phyloP scores from a whole-genome alignment of 306 rosid genomes.

The Abrus precatorius region DNA sequence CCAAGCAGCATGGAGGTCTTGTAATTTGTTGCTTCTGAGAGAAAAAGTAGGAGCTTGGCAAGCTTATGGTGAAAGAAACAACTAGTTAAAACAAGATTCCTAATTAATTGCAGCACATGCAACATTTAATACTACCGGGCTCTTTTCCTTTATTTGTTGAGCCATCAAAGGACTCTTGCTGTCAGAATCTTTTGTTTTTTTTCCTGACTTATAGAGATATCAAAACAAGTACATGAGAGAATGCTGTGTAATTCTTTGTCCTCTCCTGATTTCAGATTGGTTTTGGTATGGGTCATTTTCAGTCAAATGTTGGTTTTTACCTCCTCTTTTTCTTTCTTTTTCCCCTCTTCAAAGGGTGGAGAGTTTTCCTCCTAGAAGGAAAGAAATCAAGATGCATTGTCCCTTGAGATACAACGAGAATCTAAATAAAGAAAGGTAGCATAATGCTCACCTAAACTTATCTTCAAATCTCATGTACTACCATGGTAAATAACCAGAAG shows the following conservation, averaged over 20 bases:
- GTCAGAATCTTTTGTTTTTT: constrained; percentile 64
- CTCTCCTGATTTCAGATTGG: constrained; percentile 53
- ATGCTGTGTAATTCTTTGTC: constrained; percentile 64
- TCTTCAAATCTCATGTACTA: constrained; percentile 44
- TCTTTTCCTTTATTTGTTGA: constrained; percentile 84
- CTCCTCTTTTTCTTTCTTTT: not conserved
- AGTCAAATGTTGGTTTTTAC: constrained; percentile 42
- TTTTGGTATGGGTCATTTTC: constrained; percentile 78
- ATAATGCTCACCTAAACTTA: constrained; percentile 52
- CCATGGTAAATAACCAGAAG: constrained; percentile 19
- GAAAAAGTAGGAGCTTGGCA: constrained; percentile 60
- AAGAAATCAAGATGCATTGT: constrained; percentile 48
- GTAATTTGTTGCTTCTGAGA: constrained; percentile 56
- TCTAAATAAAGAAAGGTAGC: constrained; percentile 43
- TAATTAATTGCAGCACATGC: constrained; percentile 76
- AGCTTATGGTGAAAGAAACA: constrained; percentile 72
- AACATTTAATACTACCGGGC: constrained; percentile 63
- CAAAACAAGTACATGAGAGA: constrained; percentile 61
- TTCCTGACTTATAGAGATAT: constrained; percentile 49
- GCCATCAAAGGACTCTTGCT: constrained; percentile 72
- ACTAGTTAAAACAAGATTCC: constrained; percentile 67
- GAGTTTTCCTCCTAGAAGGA: constrained; percentile 37
- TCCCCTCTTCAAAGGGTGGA: constrained; percentile 30
- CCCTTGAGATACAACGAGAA: constrained; percentile 46
- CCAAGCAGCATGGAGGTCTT: constrained; percentile 39